Evolutionary conservation across 441 rosid species (phyloP).

Genomic region (Adansonia rubrostipa): DNA sequence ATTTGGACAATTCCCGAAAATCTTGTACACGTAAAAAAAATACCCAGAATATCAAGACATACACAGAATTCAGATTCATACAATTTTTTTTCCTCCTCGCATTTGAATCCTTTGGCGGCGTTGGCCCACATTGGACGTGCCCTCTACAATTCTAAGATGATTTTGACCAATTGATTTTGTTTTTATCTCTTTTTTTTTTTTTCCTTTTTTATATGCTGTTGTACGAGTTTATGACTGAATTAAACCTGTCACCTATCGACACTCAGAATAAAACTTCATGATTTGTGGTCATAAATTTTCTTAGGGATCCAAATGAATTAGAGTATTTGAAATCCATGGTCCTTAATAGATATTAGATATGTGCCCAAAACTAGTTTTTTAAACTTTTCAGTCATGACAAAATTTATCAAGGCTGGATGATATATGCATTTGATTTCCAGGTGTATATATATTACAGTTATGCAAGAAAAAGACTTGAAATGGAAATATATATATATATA

Average conservation of each 20-base stretch:
- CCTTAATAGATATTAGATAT: neutral
- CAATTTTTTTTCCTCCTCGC: neutral
- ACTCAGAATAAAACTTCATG: neutral
- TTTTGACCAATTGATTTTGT: neutral
- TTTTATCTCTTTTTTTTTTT: neutral
- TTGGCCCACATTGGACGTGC: neutral
- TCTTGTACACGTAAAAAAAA: neutral
- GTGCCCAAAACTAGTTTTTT: neutral
- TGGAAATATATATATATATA: neutral
- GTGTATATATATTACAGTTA: neutral
- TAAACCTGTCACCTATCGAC: neutral
- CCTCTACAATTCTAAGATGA: neutral
- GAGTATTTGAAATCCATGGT: constrained; percentile 1
- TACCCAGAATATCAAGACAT: neutral
- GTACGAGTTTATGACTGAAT: neutral
- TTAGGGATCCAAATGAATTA: neutral
- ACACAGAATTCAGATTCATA: neutral
- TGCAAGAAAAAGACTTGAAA: constrained; percentile 22
- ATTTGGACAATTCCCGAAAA: constrained; percentile 4
- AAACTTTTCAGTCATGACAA: constrained; percentile 2
- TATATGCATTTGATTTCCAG: neutral
- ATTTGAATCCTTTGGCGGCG: neutral
- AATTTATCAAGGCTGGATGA: constrained; percentile 14
- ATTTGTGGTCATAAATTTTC: neutral
- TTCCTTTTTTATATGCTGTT: neutral